Conservation (phyloP, 208 protist genomes). For the Kentomonas sorsogonicus region DNA sequence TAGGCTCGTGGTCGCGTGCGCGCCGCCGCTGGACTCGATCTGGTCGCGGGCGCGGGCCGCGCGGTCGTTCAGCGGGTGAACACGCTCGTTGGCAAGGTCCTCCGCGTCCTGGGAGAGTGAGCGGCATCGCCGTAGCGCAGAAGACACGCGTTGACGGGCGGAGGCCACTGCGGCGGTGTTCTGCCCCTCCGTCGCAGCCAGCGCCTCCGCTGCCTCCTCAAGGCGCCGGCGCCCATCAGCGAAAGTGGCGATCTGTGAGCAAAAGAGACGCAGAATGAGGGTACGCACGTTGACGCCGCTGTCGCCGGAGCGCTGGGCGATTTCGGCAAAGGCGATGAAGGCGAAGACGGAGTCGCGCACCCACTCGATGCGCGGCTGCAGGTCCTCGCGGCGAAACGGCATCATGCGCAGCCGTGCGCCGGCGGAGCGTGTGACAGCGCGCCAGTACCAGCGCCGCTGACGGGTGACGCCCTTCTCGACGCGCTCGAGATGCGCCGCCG, state of each 20-base stretch:
- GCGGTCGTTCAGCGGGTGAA: slow-evolving; percentile 61
- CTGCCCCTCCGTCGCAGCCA: background rate
- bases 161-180: background rate
- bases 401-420: slow-evolving; percentile 59
- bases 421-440: slow-evolving; percentile 62
- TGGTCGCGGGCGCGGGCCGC: slow-evolving; percentile 59
- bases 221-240: slow-evolving; percentile 18
- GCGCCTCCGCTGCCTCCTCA: slow-evolving; percentile 1
- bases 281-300: slow-evolving; percentile 25
- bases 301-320: slow-evolving; percentile 64
- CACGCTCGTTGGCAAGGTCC: slow-evolving; percentile 37
- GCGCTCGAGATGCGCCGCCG: slow-evolving; percentile 62
- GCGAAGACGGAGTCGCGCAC: slow-evolving; percentile 67
- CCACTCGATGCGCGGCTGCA: slow-evolving; percentile 84
- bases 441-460: slow-evolving; percentile 88
- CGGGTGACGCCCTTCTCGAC: slow-evolving; percentile 68
- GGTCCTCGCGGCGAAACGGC: slow-evolving; percentile 55
- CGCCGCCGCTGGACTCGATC: slow-evolving; percentile 74
- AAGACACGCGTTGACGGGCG: slow-evolving; percentile 18
- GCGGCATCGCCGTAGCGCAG: slow-evolving; percentile 13
- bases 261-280: slow-evolving; percentile 67
- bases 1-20: slow-evolving; percentile 64
- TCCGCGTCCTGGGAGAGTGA: slow-evolving; percentile 33
- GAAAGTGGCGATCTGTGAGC: slow-evolving; percentile 41
- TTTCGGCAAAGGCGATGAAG: slow-evolving; percentile 73